These are phyloP conservation scores for Penstemon newberryi DNA, from an alignment of 257 asterid genomes.

Conservation along the genomic window DNA sequence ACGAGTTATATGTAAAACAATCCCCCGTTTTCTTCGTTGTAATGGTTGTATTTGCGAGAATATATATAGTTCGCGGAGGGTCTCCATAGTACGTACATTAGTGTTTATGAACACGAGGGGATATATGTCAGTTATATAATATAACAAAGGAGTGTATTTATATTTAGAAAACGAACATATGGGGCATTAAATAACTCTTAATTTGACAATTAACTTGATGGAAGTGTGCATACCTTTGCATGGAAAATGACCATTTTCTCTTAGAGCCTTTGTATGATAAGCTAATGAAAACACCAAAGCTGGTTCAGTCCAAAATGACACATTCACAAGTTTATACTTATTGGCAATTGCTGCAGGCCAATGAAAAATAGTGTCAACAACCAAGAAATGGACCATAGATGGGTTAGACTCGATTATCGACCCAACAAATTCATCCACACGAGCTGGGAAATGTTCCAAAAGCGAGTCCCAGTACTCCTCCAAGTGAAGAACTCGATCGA, in stretches of 20 bases:
- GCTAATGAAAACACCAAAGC: constrained; percentile 50
- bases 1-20: too few relatives aligned
- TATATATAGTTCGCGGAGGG: too few relatives aligned
- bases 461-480: constrained; percentile 27
- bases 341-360: constrained; percentile 48
- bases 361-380: constrained; percentile 47
- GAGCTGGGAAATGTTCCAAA: constrained; percentile 31
- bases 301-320: constrained; percentile 67
- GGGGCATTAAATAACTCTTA: too few relatives aligned
- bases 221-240: constrained; percentile 25
- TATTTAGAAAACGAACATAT: too few relatives aligned
- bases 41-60: too few relatives aligned
- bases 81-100: too few relatives aligned
- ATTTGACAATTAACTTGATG: too few relatives aligned
- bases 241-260: constrained; percentile 46
- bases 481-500: constrained; percentile 35
- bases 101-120: too few relatives aligned
- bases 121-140: too few relatives aligned
- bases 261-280: constrained; percentile 52
- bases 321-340: constrained; percentile 46
- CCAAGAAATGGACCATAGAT: constrained; percentile 31
- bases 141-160: too few relatives aligned
- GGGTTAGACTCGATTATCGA: constrained; percentile 17
- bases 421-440: constrained; percentile 49
- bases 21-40: too few relatives aligned